Base-by-base conservation (phyloP, 176 grass and related monocot genomes). In the Aegilops tauschii region DNA sequence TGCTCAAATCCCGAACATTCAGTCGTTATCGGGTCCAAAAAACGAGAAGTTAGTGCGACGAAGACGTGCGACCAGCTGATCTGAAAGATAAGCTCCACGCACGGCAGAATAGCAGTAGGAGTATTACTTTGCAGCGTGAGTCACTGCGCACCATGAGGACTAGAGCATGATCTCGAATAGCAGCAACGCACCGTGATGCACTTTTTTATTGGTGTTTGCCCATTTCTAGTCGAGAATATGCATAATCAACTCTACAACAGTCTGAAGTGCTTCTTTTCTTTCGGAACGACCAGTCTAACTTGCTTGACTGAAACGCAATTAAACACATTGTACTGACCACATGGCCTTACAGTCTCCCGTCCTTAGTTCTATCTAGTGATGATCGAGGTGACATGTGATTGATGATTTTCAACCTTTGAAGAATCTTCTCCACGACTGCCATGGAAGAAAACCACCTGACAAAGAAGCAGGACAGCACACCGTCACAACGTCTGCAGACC, bases 361-460 rank as follows among this genome's bases (percentile, higher is more conserved):
- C 72, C 42, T 10, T 75, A 4, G 18, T 21, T 59, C n/a, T 28
- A 50, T 58, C 59, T 28, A 50, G 8, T 21, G 11, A 5, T 49
- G 36, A 63, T 25, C 2, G 31, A 10, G 27, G 52, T 3, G 29
- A 36, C 18, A 8, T 29, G 40, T 42, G 23, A 21, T 29, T 58
- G 54, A 21, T 8, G 67, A 67, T 80, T 37, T 29, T 89, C 82
- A 98, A 58, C 93, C 96, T 8, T 80, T 89, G 76, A 98, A 98
- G 76, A 98, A 98, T 52, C 90, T 98, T 84, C 90, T 95, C 93
- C 93, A 95, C 4, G 93, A 98, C 29, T 95, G 92, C 93, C 96
- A 98, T 58, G 96, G 96, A 69, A 98, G 93, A 88, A 98, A 98
- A 20, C 96, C 96, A 84, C 96, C 96, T 98, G 61, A 4, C 29